Conservation (phyloP, 331 rosid species). For the Quercus tomentella region DNA sequence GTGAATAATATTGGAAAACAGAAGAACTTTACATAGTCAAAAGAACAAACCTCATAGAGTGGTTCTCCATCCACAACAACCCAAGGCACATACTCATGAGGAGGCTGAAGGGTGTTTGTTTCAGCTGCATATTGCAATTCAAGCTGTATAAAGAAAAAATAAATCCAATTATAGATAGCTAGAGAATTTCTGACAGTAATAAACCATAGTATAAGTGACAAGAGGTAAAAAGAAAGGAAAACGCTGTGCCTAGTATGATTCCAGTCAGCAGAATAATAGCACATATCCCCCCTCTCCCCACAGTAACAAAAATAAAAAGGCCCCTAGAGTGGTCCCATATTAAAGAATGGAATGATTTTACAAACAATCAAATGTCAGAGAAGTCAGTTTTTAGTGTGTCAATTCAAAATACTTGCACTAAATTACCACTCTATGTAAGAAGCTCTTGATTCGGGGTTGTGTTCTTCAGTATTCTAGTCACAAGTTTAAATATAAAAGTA, state of each 20-base stretch:
- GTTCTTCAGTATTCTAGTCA: not conserved
- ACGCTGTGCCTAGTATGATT: not conserved
- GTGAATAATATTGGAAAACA: not conserved
- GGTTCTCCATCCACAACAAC: constrained; percentile 87
- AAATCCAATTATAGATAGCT: not conserved
- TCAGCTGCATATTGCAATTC: constrained; percentile 66
- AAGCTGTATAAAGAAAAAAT: constrained; percentile 55
- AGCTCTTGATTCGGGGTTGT: not conserved
- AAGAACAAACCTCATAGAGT: constrained; percentile 66
- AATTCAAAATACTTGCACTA: not conserved
- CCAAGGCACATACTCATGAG: constrained; percentile 90
- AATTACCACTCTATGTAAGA: not conserved
- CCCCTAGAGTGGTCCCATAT: not conserved
- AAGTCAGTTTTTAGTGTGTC: not conserved
- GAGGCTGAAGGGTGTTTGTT: constrained; percentile 72
- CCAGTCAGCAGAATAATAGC: not conserved
- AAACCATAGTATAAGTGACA: not conserved
- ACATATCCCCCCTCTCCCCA: not conserved
- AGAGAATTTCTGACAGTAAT: not conserved
- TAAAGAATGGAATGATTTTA: not conserved
- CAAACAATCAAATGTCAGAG: not conserved
- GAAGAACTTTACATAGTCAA: not conserved
- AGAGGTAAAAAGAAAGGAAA: not conserved
- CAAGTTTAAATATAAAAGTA: not conserved
- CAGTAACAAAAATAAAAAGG: not conserved